phyloP scores from a whole-genome alignment of 1,284 basidiomycete species.

The Microbotryum silenes-acaulis region DNA sequence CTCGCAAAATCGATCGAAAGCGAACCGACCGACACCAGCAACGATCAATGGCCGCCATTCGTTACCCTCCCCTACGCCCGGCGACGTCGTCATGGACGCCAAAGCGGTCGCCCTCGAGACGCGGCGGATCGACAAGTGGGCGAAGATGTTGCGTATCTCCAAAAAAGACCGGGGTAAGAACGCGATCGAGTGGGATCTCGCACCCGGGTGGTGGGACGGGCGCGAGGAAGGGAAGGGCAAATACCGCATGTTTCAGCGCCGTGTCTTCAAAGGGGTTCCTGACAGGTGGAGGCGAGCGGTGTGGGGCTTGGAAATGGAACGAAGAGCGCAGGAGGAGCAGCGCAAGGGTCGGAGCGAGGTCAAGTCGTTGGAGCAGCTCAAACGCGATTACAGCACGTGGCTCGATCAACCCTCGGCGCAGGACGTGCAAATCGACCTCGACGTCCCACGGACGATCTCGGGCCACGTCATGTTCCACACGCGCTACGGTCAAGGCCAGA shows the following conservation, averaged over 20 bases:
- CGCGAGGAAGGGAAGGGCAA: constrained; percentile 40
- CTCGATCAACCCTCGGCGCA: constrained; percentile 73
- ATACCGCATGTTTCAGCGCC: constrained; percentile 46
- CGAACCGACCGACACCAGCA: neutral
- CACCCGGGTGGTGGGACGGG: constrained; percentile 52
- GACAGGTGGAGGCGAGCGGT: constrained; percentile 90
- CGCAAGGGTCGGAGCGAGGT: neutral
- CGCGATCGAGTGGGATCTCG: constrained; percentile 63
- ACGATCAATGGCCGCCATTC: neutral
- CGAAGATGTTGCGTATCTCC: constrained; percentile 58
- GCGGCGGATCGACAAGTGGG: constrained; percentile 74
- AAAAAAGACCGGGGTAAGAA: constrained; percentile 61
- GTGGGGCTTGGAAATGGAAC: constrained; percentile 52
- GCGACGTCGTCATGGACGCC: constrained; percentile 22
- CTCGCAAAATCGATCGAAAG: neutral
- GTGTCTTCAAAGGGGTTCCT: constrained; percentile 91
- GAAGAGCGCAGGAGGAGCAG: constrained; percentile 19
- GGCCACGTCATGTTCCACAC: constrained; percentile 93
- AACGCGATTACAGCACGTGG: constrained; percentile 50
- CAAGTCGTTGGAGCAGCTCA: constrained; percentile 21
- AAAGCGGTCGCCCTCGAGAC: constrained; percentile 51
- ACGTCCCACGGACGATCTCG: constrained; percentile 92
- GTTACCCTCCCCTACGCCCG: constrained; percentile 6
- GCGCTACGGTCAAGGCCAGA: constrained; percentile 88
- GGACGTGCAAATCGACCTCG: constrained; percentile 96